A percentile compares a stretch with the other conserved stretches of the same genome.
Conservation (phyloP, 345 rosid species). For the Corchorus olitorius region DNA sequence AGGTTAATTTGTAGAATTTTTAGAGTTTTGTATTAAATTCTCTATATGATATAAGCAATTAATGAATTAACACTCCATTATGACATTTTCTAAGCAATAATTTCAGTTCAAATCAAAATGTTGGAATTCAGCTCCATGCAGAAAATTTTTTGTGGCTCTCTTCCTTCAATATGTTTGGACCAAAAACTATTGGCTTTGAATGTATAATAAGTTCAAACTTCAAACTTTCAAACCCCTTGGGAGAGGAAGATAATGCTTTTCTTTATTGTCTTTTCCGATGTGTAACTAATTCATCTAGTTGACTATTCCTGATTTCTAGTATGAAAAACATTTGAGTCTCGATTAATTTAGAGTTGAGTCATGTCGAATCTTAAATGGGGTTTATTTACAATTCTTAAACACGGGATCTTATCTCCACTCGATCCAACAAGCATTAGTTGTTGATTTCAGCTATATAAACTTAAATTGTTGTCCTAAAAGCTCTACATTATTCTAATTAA, state of each 20-base stretch:
- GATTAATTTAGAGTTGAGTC: no score
- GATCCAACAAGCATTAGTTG: no score
- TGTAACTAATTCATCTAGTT: background rate
- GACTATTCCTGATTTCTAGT: background rate
- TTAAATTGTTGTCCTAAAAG: no score
- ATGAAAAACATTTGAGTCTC: no score
- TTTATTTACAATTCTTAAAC: no score
- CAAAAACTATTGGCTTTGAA: background rate
- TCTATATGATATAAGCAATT: background rate
- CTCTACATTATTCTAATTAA: no score
- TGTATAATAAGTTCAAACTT: no score
- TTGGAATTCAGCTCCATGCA: background rate
- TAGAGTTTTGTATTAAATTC: background rate
- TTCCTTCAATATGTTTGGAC: background rate
- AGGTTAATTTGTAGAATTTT: background rate
- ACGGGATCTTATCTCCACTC: no score
- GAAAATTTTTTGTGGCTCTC: background rate
- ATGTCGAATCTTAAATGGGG: no score
- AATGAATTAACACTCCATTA: background rate
- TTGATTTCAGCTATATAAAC: no score
- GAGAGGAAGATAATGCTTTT: constrained; percentile 6
- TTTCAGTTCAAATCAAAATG: background rate
- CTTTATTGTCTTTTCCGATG: background rate
- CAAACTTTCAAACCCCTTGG: background rate
- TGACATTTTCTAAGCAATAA: background rate